A percentile compares a stretch with the other conserved stretches of the same genome.
These are phyloP conservation scores for Epichloe coenophiala DNA, from an alignment of 2,329 filamentous ascomycete genomes.

Conservation along the genomic window DNA sequence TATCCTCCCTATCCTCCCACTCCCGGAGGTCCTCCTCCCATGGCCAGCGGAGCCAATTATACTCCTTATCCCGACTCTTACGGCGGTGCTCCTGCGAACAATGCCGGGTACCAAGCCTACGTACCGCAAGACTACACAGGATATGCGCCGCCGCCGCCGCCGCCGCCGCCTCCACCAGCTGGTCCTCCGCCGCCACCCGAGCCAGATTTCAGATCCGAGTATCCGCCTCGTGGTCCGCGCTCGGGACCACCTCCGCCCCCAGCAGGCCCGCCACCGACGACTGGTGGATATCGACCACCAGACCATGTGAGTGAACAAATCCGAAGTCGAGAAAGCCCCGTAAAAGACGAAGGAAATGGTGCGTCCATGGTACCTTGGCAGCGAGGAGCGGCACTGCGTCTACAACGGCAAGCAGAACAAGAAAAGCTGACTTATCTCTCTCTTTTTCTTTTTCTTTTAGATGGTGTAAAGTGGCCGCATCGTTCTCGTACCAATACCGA, in stretches of 20 bases:
- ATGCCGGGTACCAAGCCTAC: constrained; percentile 26
- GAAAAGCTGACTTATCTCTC: constrained; percentile 4
- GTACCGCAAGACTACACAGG: constrained; percentile 28
- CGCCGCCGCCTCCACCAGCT: constrained; percentile 17
- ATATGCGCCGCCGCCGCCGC: constrained; percentile 21
- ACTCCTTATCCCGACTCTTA: constrained; percentile 16
- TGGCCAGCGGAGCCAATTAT: constrained; percentile 5
- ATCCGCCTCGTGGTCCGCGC: constrained; percentile 9
- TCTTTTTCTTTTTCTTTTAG: constrained; percentile 9
- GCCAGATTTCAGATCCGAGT: constrained; percentile 6
- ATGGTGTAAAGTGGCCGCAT: constrained; percentile 14
- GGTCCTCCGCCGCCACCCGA: constrained; percentile 13
- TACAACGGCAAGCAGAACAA: constrained; percentile 8
- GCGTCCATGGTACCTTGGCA: constrained; percentile 20
- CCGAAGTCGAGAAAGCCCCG: constrained; percentile 13
- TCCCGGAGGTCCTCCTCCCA: constrained; percentile 9
- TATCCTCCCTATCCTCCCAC: constrained; percentile 28
- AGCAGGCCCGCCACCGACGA: constrained; percentile 20
- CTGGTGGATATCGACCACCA: constrained; percentile 21
- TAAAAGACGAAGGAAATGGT: constrained; percentile 22
- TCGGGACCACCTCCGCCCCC: constrained; percentile 19
- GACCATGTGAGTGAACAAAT: constrained; percentile 31
- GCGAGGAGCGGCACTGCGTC: constrained; percentile 2
- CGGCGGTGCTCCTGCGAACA: constrained; percentile 10
- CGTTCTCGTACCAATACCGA: neutral